Base-by-base conservation (phyloP, 306 rosid genomes). In the Inga leiocalycina region DNA sequence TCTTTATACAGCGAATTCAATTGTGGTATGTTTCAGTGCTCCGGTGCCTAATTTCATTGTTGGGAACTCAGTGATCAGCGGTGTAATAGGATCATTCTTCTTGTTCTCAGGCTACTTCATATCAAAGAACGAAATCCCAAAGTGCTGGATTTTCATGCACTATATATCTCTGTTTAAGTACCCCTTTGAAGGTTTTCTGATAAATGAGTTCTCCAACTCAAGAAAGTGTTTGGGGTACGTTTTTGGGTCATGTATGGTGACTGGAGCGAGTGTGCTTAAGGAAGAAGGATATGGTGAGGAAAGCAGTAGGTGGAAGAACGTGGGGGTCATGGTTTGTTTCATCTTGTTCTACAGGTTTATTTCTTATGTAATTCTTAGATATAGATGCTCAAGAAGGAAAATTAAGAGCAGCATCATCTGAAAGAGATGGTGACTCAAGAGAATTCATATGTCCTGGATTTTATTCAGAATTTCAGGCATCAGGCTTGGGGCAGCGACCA, bases 31-130 rank as follows among this genome's bases (percentile, higher is more conserved):
- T 84, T 89, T 92, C 90, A 93, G 99, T 81, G 97, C 99, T 32
- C 79, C 93, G 45, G 97, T 90, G 87, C 97, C 99, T 13, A 91
- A 96, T 87, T 96, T 96, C 89, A 93, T 96, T 48, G 93, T 96
- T 43, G 99, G 99, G 35, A 96, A 96, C 89, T 96, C 99, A 10
- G 88, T 92, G 70, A 90, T 96, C 43, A 84, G 90, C 6, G 99
- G 99, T 20, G 98, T 93, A 46, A 93, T 92, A 86, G 99, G 99
- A 2, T 93, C 99, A 17, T 96, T 92, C 91, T 96, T 96, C 83
- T 88, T 93, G 78, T 96, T 93, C 88, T 93, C 97, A 14, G 99
- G 99, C 39, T 96, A 96, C 87, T 96, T 96, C 94, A 96, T 96
- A 64, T 90, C 99, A 43, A 87, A 91, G 71, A 71, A 87, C 0